Evolutionary conservation across 352 stramenopile species (phyloP).

Genomic region (Phytophthora kernoviae): DNA sequence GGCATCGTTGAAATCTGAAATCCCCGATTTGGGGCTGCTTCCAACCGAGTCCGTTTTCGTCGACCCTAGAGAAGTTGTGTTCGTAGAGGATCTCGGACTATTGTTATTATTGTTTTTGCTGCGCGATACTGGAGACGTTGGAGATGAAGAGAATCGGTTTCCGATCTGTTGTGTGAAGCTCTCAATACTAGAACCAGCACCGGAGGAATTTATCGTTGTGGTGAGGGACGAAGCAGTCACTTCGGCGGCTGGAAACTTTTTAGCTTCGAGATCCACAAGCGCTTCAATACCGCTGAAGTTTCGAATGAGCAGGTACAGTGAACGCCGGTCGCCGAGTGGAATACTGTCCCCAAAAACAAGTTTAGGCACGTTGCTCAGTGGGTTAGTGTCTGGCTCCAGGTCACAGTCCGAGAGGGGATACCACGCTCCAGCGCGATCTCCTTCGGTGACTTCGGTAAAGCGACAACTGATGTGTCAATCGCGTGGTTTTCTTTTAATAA

Average conservation of each 20-base stretch:
- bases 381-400: constrained; percentile 49
- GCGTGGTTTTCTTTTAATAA: background rate
- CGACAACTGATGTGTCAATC: background rate
- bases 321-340: constrained; percentile 55
- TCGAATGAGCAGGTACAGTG: constrained; percentile 61
- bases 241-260: constrained; percentile 46
- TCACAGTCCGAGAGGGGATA: constrained; percentile 49
- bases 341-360: constrained; percentile 70
- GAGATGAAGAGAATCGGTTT: constrained; percentile 1
- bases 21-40: constrained; percentile 27
- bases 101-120: constrained; percentile 16
- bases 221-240: constrained; percentile 2
- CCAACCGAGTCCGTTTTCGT: constrained; percentile 13
- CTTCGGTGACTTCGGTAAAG: constrained; percentile 40
- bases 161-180: background rate
- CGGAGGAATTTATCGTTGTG: constrained; percentile 1
- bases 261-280: constrained; percentile 59
- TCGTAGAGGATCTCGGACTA: constrained; percentile 4
- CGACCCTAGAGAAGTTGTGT: constrained; percentile 4
- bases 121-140: constrained; percentile 8
- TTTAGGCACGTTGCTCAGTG: constrained; percentile 42
- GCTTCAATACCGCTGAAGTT: constrained; percentile 83
- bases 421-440: constrained; percentile 45
- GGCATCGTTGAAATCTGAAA: constrained; percentile 53
- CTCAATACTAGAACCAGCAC: background rate